Base-by-base conservation (phyloP, 2,329 filamentous ascomycete genomes). In the Ophiocordyceps robertsii region DNA sequence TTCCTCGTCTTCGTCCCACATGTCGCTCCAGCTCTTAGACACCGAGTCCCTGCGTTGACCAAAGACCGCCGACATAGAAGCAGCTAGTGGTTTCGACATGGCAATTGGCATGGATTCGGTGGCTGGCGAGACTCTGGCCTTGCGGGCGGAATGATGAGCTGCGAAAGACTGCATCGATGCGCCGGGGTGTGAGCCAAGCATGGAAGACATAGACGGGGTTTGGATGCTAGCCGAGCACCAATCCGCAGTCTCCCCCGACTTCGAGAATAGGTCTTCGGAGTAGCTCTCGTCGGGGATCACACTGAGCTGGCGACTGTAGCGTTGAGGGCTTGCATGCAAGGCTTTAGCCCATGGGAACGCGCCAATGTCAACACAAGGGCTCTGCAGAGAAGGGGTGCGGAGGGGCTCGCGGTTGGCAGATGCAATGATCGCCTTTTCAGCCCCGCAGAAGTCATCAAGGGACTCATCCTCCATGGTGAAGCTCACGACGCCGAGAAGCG, bases 21-120 rank as follows among this genome's bases (percentile, higher is more conserved):
- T 79, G 61, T 98, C 92, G 56, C 89, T 95, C 92, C 92, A 98
- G 70, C 92, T 96, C 81, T 96, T 96, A 44, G 92, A 95, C 39
- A 93, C 85, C 39, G 75, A 69, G 38, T 90, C 83, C 48, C 78
- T 75, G 58, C 83, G 79, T 56, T 80, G 80, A 41, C 84, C 85
- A 58, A 94, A 90, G 40, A 90, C 77, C 56, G 82, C 76, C 5
- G 84, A 80, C 72, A 90, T 81, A 47, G 84, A 80, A 42, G 81
- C 68, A 35, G 75, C 73, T 48, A 77, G 71, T 1, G 86, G 82
- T 57, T 92, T 79, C 13, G 83, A 84, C 63, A 89, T 85, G 48
- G 75, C 79, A 57, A 92, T 90, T 6, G 84, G 81, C 24, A 92
- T 70, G 2, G 87, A 85, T 33, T 75, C 80, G 41, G 82, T 76